A percentile compares a stretch with the other conserved stretches of the same genome.
Conservation (phyloP, 2,329 filamentous ascomycete species). For the Bipolaris sorokiniana region DNA sequence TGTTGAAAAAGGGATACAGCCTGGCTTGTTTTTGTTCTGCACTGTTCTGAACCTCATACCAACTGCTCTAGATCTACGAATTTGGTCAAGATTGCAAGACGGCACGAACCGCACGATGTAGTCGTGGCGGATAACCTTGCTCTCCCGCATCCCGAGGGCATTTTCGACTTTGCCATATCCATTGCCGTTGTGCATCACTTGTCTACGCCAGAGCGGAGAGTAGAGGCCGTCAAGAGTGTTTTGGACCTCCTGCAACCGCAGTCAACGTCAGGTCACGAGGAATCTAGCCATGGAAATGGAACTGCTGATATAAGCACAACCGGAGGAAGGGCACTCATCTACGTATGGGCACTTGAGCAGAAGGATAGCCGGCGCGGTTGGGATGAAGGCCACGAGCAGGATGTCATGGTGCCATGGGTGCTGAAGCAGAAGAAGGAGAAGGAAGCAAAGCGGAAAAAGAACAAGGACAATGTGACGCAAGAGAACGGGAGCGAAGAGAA, state of each 20-base stretch:
- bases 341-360: slow-evolving; percentile 97
- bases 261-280: background rate
- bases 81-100: slow-evolving; percentile 62
- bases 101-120: slow-evolving; percentile 66
- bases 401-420: slow-evolving; percentile 96
- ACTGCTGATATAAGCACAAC: background rate
- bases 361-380: slow-evolving; percentile 84
- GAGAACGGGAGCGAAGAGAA: slow-evolving; percentile 20
- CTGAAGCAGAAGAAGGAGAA: slow-evolving; percentile 57
- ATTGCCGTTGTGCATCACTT: slow-evolving; percentile 96
- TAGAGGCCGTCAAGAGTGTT: slow-evolving; percentile 74
- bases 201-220: slow-evolving; percentile 74
- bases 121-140: slow-evolving; percentile 81
- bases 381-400: slow-evolving; percentile 82
- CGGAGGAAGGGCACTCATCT: slow-evolving; percentile 72
- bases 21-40: background rate
- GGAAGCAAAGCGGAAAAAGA: slow-evolving; percentile 25
- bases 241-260: slow-evolving; percentile 65
- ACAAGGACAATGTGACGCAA: background rate
- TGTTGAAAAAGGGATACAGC: no score
- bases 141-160: slow-evolving; percentile 72
- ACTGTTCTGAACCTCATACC: background rate
- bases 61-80: slow-evolving; percentile 59
- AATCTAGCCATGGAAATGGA: slow-evolving; percentile 1
- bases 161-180: slow-evolving; percentile 88